These are phyloP conservation scores for Neocatenulostroma microsporum DNA, from an alignment of 2,329 filamentous ascomycete species.

Conservation along the genomic window DNA sequence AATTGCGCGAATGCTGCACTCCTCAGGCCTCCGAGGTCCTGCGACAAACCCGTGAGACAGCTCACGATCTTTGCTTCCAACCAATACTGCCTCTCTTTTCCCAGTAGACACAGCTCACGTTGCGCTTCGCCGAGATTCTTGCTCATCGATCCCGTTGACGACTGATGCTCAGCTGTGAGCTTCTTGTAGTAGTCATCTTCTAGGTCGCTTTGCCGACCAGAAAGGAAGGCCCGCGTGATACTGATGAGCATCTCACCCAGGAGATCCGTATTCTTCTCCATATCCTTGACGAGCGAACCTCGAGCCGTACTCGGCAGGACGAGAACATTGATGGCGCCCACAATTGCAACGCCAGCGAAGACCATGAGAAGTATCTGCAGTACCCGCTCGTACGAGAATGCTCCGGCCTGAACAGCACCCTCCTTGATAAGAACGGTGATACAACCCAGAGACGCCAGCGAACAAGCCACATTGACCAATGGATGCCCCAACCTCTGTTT, in stretches of 20 bases:
- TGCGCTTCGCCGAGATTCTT: slow-evolving; percentile 78
- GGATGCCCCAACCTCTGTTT: slow-evolving; percentile 33
- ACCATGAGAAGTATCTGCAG: slow-evolving; percentile 77
- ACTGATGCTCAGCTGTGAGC: slow-evolving; percentile 53
- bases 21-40: slow-evolving; percentile 81
- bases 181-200: slow-evolving; percentile 57
- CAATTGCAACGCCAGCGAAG: slow-evolving; percentile 64
- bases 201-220: slow-evolving; percentile 71
- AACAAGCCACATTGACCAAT: slow-evolving; percentile 55
- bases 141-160: slow-evolving; percentile 61
- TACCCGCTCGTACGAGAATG: slow-evolving; percentile 75
- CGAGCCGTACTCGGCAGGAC: slow-evolving; percentile 74
- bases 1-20: slow-evolving; percentile 90
- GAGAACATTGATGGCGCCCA: slow-evolving; percentile 66
- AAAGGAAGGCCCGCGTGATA: slow-evolving; percentile 76
- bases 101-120: slow-evolving; percentile 76
- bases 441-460: slow-evolving; percentile 76
- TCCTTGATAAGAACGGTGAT: slow-evolving; percentile 90
- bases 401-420: slow-evolving; percentile 72
- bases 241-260: slow-evolving; percentile 73
- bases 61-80: slow-evolving; percentile 74
- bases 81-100: slow-evolving; percentile 68
- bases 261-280: slow-evolving; percentile 65
- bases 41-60: slow-evolving; percentile 75
- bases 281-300: slow-evolving; percentile 61